Evolutionary conservation across 83 land plant genomes (phyloP).

Genomic region (Thuja plicata): DNA sequence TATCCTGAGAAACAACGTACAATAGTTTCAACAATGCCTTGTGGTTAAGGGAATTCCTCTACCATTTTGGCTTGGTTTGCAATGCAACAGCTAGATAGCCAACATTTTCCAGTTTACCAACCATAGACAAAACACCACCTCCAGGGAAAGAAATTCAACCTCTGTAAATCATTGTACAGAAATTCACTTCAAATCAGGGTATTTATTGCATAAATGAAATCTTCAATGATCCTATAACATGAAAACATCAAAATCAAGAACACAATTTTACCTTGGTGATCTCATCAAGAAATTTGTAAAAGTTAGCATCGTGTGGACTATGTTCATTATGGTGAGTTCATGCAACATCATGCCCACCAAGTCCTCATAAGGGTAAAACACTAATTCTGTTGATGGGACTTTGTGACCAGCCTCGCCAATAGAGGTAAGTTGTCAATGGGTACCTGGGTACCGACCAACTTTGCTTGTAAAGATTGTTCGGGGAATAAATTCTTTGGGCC

Average conservation of each 20-base stretch:
- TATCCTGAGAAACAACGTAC: no score
- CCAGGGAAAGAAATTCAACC: not conserved
- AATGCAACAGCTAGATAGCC: not conserved
- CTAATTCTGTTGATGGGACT: no score
- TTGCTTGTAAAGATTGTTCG: no score
- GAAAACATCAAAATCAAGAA: not conserved
- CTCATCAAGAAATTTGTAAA: slow-evolving; percentile 96
- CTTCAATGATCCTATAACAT: not conserved
- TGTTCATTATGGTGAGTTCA: slow-evolving; percentile 91
- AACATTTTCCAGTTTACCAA: not conserved
- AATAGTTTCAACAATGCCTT: not conserved
- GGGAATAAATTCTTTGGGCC: no score
- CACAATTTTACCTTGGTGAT: slow-evolving; percentile 59
- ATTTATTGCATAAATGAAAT: not conserved
- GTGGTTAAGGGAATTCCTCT: not conserved
- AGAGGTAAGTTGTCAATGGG: no score
- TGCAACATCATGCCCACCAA: slow-evolving; percentile 92
- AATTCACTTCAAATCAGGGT: not conserved
- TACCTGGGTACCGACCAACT: no score
- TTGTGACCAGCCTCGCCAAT: no score
- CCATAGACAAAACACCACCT: not conserved
- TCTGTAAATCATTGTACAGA: not conserved
- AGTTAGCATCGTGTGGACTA: slow-evolving; percentile 81
- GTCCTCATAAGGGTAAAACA: slow-evolving; percentile 70
- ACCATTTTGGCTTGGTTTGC: not conserved